Evolutionary conservation across 2,329 filamentous ascomycete genomes (phyloP), one percentile per base, ranked within the genome.

Genomic region (Dactylellina haptotyla): DNA sequence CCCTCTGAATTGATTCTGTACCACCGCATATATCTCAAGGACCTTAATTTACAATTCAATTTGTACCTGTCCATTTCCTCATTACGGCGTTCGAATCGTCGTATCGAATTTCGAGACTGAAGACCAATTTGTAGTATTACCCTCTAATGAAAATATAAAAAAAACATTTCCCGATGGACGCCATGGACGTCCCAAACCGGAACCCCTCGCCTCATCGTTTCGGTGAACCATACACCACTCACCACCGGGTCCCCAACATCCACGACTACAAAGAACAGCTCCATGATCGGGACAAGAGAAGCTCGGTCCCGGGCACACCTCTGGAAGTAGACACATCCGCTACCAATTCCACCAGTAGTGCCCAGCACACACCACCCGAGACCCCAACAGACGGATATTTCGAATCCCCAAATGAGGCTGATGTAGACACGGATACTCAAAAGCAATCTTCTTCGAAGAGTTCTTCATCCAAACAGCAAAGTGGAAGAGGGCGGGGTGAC

Each of bases 171-270:
- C 10, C 16, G 3, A 26, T 50, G 25, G 37, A 30, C 8, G 12
- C 41, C 14, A 53, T 65, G 62, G 41, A 67, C 28, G 0, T 58
- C 20, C 46, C 63, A 30, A 45, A 32, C 20, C 43, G 20, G 9
- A 45, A 54, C 23, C 54, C 64, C 5, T 41, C 58, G 9, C 43
- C 77, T 23, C 79, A 80, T 46, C 80, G 81, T 63, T 82, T 82
- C 63, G 79, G 80, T 30, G 79, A 80, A 45, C 83, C 83, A 1
- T 84, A 84, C 75, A 83, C 80, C 56, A 81, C 80, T 34, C 79
- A 79, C 9, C 80, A 83, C 72, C 83, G 82, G 2, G 81, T 84
- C 28, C 84, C 84, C 5, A 86, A 84, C 26, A 80, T 86, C 46
- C 82, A 83, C 43, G 82, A 81, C 50, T 86, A 85, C 67, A 80